Base-by-base conservation (phyloP, 129 eudicot genomes). In the Centaurea solstitialis region DNA sequence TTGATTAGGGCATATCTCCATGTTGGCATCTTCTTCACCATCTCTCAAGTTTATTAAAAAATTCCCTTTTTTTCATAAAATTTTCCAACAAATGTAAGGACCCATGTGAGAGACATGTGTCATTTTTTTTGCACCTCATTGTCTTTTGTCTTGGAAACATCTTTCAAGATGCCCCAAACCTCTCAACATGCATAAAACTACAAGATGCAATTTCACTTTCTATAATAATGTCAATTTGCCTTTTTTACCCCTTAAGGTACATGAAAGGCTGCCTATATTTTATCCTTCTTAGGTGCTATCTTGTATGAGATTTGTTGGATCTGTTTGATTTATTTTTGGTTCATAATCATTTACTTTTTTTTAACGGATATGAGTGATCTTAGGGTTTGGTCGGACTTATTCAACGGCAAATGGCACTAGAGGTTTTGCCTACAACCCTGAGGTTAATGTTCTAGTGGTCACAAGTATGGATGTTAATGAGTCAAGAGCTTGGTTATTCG, bases 131-230 rank as follows among this genome's bases (percentile, higher is more conserved):
- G 71, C 77, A 70, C 81, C 85, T 59, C 85, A 24, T 26, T 70
- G 57, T 76, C 76, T 81, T 77, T 82, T 82, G 86, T 82, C 86
- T n/a, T 61, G 50, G 69, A 71, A 59, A 40, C 86, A 70, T 76
- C 72, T 69, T 39, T 82, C 40, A 75, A 67, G 57, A 41, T 65
- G 79, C 68, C 68, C 50, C 75, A 81, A 81, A 33, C 75, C 50
- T 7, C 80, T 66, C 20, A 74, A 81, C 80, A 81, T 45, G 69
- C 70, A 45, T 38, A 13, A 57, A 57, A 62, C 37, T 24, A 21
- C 47, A 39, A 40, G 37, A n/a, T 59, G n/a, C 41, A 70, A 7
- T 76, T 82, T 59, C 67, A 76, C 62, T 47, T 76, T 50, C 3
- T 57, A 57, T 17, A 57, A 57, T 57, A 57, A 12, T 57, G 65